Conservation (phyloP, 495 filamentous ascomycete genomes). For the Penicillium alfredii region DNA sequence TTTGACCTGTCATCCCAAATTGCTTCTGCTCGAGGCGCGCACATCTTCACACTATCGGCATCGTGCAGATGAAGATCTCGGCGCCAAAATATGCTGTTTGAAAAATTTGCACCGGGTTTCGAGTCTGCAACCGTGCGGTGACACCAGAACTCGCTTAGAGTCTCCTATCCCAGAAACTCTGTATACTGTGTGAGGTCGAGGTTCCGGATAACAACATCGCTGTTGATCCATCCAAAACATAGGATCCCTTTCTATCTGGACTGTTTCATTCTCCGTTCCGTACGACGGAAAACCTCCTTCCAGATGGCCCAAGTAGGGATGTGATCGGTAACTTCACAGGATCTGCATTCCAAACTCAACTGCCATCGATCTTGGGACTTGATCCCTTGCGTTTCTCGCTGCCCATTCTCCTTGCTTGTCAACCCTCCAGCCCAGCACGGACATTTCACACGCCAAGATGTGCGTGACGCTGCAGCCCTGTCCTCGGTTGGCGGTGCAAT, state of each 20-base stretch:
- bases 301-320: constrained; percentile 7
- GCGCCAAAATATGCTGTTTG: neutral
- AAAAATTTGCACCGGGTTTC: too few relatives aligned
- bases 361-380: constrained; percentile 15
- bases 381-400: constrained; percentile 19
- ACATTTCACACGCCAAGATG: constrained; percentile 13
- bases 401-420: constrained; percentile 23
- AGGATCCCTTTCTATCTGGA: too few relatives aligned
- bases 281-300: too few relatives aligned
- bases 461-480: constrained; percentile 15
- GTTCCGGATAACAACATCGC: too few relatives aligned
- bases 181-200: too few relatives aligned
- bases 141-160: constrained; percentile 10
- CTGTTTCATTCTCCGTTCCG: too few relatives aligned
- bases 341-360: constrained; percentile 26
- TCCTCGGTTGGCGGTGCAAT: constrained; percentile 1
- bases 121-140: constrained; percentile 1
- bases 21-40: constrained; percentile 3
- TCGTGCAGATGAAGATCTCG: constrained; percentile 8
- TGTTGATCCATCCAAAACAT: too few relatives aligned
- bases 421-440: constrained; percentile 10
- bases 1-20: constrained; percentile 18
- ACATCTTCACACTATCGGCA: constrained; percentile 11
- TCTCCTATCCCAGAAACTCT: too few relatives aligned
- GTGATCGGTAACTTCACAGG: neutral